Base-by-base conservation (phyloP, 208 protist genomes). In the Naegleria gruberi region DNA sequence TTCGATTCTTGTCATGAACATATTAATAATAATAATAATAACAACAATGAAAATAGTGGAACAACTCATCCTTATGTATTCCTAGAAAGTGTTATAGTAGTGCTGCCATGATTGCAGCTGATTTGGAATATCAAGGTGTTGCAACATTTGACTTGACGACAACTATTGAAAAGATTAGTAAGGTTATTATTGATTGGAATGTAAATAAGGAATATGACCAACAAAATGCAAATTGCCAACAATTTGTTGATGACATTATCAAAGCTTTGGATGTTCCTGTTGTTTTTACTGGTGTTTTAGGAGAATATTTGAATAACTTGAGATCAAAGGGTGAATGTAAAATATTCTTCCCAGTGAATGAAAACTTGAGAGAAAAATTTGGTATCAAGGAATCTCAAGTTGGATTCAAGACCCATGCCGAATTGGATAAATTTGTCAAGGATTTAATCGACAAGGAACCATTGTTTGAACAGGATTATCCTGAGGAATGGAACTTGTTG, bases 111-210 rank as follows among this genome's bases (percentile, higher is more conserved):
- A 17, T 88, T 40, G 84, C 84, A 65, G 45, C 45, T 65, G 84
- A 88, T 88, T 43, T 88, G 26, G 84, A 88, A 23, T 88, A 73
- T 43, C 46, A 37, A 40, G 45, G 45, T 42, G 26, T 34, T 2
- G 45, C 43, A 5, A 42, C 6, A 30, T 88, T 88, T 41, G 45
- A 88, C 12, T 41, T 87, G 6, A 26, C 47, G 4, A n/a, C 57
- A 40, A 65, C 45, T 0, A 88, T 88, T n/a, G n/a, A 57, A 42
- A 88, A 57, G 65, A 42, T 88, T 23, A 40, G 41, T 40, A 34
- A 47, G 5, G 34, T 88, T 17, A 88, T 88, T 42, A 65, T 88
- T 73, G 84, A 88, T 42, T 88, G 84, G 44, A 88, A 88, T 42
- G 34, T 65, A 5, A 65, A 57, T 65, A 37, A 23, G 30, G 17